phyloP scores from a whole-genome alignment of 2,329 filamentous ascomycete genomes.

The Camillea tinctor region DNA sequence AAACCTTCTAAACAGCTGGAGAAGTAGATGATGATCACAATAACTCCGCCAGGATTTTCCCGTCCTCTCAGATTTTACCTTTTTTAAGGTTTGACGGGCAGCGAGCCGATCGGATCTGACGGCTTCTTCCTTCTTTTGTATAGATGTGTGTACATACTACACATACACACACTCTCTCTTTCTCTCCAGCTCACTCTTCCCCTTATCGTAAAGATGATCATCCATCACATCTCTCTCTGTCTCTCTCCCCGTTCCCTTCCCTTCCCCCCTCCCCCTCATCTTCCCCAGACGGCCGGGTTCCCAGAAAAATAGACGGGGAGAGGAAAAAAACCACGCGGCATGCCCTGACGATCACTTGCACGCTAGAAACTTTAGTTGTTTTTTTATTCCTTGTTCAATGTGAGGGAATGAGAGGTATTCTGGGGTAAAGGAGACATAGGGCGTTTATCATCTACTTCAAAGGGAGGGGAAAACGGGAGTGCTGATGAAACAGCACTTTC shows the following conservation, averaged over 20 bases:
- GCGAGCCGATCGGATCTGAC: slow-evolving; percentile 1
- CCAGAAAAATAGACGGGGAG: background rate
- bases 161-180: no score
- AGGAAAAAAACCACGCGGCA: slow-evolving; percentile 7
- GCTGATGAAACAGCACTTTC: background rate
- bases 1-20: background rate
- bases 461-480: slow-evolving; percentile 6
- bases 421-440: slow-evolving; percentile 9
- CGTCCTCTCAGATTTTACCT: background rate
- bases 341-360: slow-evolving; percentile 18
- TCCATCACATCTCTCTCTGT: background rate
- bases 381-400: background rate
- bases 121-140: background rate
- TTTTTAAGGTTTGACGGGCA: background rate
- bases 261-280: background rate
- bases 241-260: slow-evolving; percentile 1
- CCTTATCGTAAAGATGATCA: background rate
- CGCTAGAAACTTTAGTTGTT: background rate
- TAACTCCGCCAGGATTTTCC: background rate
- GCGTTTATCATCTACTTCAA: slow-evolving; percentile 19
- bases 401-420: background rate
- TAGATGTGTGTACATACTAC: no score
- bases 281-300: background rate
- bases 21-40: background rate
- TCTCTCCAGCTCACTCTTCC: background rate